A percentile compares a stretch with the other conserved stretches of the same genome.
Conservation (phyloP, 805 yeast species). For the Kluyveromyces dobzhanskii region DNA sequence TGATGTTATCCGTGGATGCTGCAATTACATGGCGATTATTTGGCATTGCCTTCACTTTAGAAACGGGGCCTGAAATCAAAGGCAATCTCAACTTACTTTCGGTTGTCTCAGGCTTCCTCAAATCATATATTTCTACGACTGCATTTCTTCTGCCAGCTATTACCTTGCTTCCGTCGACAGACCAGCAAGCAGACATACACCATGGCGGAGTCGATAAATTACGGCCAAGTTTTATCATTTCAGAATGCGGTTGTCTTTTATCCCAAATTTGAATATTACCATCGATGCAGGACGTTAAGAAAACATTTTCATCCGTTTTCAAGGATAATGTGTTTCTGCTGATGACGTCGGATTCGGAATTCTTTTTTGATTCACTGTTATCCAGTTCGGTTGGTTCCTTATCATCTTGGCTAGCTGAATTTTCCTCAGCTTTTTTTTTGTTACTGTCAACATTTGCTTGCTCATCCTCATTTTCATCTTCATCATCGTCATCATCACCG, state of each 20-base stretch:
- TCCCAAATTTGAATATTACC: conserved; percentile 85
- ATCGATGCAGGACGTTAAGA: conserved; percentile 74
- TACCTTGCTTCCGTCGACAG: conserved; percentile 66
- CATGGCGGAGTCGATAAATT: conserved; percentile 80
- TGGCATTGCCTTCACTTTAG: conserved; percentile 71
- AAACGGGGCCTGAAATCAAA: conserved; percentile 81
- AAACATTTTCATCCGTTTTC: conserved; percentile 40
- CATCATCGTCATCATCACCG: conserved; percentile 39
- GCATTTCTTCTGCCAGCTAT: conserved; percentile 88
- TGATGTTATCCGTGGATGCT: conserved; percentile 83
- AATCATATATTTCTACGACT: conserved; percentile 65
- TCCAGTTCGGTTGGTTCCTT: conserved; percentile 1
- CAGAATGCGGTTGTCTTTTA: conserved; percentile 36
- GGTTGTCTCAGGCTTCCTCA: conserved; percentile 38
- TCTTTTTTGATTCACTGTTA: conserved; percentile 2
- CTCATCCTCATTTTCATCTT: conserved; percentile 30
- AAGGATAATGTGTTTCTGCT: conserved; percentile 15
- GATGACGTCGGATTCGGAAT: not conserved
- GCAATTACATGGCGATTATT: conserved; percentile 72
- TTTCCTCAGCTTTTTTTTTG: not conserved
- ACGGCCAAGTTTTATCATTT: conserved; percentile 41
- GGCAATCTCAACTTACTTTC: conserved; percentile 63
- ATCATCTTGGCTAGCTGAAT: conserved; percentile 6
- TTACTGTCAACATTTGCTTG: conserved; percentile 7
- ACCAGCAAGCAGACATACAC: conserved; percentile 89